A percentile compares a stretch with the other conserved stretches of the same genome.
Evolutionary conservation across 352 stramenopile species (phyloP).

Genomic region (Globisporangium carolinianum): DNA sequence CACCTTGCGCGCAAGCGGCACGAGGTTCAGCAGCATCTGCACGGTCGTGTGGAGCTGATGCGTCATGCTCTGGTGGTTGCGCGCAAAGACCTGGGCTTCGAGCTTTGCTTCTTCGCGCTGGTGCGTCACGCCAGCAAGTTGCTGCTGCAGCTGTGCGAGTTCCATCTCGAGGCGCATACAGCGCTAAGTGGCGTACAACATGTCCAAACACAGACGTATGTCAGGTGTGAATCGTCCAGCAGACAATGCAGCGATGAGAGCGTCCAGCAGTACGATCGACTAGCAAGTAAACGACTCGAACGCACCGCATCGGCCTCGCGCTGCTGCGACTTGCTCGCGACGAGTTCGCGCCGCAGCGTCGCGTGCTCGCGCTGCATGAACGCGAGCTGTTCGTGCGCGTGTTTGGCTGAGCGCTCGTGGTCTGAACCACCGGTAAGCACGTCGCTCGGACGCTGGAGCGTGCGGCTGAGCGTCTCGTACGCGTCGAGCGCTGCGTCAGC

Average conservation of each 20-base stretch:
- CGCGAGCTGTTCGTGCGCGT: conserved; percentile 50
- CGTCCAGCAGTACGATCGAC: neutral
- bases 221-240: too few species aligned
- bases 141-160: conserved; percentile 19
- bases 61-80: conserved; percentile 67
- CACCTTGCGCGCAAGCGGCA: conserved; percentile 53
- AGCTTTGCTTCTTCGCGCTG: conserved; percentile 55
- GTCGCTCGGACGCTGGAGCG: conserved; percentile 19
- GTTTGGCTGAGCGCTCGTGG: conserved; percentile 29
- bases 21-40: conserved; percentile 67
- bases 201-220: too few species aligned
- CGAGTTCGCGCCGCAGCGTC: conserved; percentile 28
- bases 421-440: conserved; percentile 23
- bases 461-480: conserved; percentile 14
- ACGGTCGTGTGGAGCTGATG: conserved; percentile 65
- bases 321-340: conserved; percentile 41
- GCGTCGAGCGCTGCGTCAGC: neutral
- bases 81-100: conserved; percentile 42
- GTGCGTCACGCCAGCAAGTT: conserved; percentile 29
- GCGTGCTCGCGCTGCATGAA: conserved; percentile 64
- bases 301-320: conserved; percentile 39
- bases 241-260: too few species aligned
- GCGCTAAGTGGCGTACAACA: conserved; percentile 3
- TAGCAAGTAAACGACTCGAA: neutral
- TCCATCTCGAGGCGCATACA: conserved; percentile 21